A percentile compares a stretch with the other conserved stretches of the same genome.
These are phyloP conservation scores for Xylariaceae sp. DNA, from an alignment of 2,329 filamentous ascomycete genomes.

Conservation along the genomic window DNA sequence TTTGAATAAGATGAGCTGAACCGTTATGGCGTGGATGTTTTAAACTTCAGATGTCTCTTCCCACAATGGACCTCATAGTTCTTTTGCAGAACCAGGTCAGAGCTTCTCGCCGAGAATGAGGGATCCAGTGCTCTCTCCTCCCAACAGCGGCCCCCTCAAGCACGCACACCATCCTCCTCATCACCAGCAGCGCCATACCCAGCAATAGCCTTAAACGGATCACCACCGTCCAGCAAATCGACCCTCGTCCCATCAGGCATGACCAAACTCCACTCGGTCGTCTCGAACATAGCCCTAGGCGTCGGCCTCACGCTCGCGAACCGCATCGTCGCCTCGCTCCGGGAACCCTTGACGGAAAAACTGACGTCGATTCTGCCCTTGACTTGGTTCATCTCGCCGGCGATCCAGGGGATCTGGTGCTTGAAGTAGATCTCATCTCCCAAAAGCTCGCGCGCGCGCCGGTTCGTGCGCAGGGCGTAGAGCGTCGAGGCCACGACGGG, in stretches of 20 bases:
- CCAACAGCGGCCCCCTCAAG: slow-evolving; percentile 53
- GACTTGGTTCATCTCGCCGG: slow-evolving; percentile 86
- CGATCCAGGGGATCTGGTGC: slow-evolving; percentile 76
- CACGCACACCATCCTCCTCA: slow-evolving; percentile 37
- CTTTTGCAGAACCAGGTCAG: too few relatives aligned
- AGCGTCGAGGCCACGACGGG: slow-evolving; percentile 83
- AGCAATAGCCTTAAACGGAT: slow-evolving; percentile 61
- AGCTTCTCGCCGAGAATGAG: not conserved
- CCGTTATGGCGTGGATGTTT: too few relatives aligned
- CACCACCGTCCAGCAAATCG: slow-evolving; percentile 70
- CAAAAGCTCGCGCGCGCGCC: slow-evolving; percentile 68
- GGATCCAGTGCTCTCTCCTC: slow-evolving; percentile 32
- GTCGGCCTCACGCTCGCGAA: slow-evolving; percentile 71
- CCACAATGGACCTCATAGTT: too few relatives aligned
- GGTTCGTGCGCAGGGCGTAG: slow-evolving; percentile 83
- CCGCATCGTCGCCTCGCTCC: slow-evolving; percentile 66
- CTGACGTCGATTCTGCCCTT: slow-evolving; percentile 84
- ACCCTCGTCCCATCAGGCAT: slow-evolving; percentile 57
- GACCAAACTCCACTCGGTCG: slow-evolving; percentile 83
- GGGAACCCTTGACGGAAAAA: slow-evolving; percentile 82
- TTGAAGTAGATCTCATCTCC: slow-evolving; percentile 86
- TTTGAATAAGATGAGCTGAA: too few relatives aligned
- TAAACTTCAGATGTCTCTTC: too few relatives aligned
- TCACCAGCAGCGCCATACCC: slow-evolving; percentile 41
- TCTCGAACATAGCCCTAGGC: slow-evolving; percentile 68